phyloP scores from a whole-genome alignment of 352 stramenopile genomes.

The Pythium aquatile region DNA sequence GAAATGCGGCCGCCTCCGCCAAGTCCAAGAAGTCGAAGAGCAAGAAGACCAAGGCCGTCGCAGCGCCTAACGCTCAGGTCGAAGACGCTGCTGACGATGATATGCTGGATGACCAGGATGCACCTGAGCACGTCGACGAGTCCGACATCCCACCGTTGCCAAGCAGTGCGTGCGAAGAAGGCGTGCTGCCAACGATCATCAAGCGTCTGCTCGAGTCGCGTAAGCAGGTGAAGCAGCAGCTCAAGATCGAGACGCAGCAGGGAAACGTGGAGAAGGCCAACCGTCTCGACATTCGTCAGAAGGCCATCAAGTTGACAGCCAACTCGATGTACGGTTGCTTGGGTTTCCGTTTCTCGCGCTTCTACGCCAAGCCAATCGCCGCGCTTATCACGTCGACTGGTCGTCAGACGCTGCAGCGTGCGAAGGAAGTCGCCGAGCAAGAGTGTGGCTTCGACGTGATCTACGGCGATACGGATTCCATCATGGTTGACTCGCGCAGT shows the following conservation, averaged over 20 bases:
- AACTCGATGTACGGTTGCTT: constrained; percentile 99
- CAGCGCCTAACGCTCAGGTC: constrained; percentile 39
- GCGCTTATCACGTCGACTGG: constrained; percentile 99
- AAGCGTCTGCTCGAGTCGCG: constrained; percentile 97
- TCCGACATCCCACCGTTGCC: constrained; percentile 85
- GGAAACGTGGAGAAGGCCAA: constrained; percentile 82
- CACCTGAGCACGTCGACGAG: constrained; percentile 60
- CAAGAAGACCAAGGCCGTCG: constrained; percentile 48
- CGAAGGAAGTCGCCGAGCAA: constrained; percentile 96
- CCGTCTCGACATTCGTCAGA: constrained; percentile 98
- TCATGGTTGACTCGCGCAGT: constrained; percentile 98
- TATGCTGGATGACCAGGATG: constrained; percentile 70
- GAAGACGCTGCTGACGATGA: constrained; percentile 78
- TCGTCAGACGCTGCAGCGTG: constrained; percentile 97
- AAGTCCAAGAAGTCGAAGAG: constrained; percentile 33
- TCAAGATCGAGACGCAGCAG: constrained; percentile 93
- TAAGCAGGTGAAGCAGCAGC: constrained; percentile 96
- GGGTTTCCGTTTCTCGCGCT: constrained; percentile 97
- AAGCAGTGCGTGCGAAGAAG: constrained; percentile 71
- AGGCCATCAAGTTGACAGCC: constrained; percentile 99
- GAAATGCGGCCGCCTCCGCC: constrained; percentile 26
- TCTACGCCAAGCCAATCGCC: constrained; percentile 98
- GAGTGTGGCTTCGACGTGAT: constrained; percentile 98
- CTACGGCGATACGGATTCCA: constrained; percentile 99
- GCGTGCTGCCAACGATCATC: constrained; percentile 96